Base-by-base conservation (phyloP, 139 green algal genomes). In the Tetratostichococcus sp. region DNA sequence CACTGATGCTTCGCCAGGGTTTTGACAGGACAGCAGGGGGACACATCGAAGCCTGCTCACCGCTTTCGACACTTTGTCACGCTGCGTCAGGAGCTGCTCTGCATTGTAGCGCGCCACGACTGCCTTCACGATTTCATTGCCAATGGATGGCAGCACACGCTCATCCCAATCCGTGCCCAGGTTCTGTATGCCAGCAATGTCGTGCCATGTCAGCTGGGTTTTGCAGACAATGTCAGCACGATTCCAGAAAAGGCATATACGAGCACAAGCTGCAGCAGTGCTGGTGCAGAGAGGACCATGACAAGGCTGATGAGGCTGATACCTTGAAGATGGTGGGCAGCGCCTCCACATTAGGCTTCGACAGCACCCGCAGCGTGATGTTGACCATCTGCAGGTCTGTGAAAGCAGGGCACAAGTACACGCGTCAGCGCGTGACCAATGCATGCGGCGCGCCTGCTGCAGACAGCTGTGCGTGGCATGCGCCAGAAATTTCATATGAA, bases 311-410 rank as follows among this genome's bases (percentile, higher is more conserved):
- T n/a, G n/a, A n/a, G n/a, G n/a, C n/a, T n/a, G 67, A 17, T 33
- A 93, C 88, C 87, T 91, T 89, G 83, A 93, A 98, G 66, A 98
- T 98, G 25, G 73, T 77, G 0, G 96, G 69, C 30, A 99, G 85
- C 59, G 82, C 75, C 5, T 89, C 71, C 65, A 92, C 83, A 26
- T 94, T 83, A 1, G 96, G 96, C 85, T 96, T 98, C 67, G 91
- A 97, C 35, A 99, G 84, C 34, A 99, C 89, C 11, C 95, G 85
- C 58, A 99, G 83, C 22, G 89, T 96, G 89, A 99, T 95, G 88
- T 99, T 99, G 8, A 99, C 95, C 94, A 98, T 99, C 86, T 99
- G 95, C 59, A 99, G 86, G 81, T 99, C 95, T 96, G 89, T 50
- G 8, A 50, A 50, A 50, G n/a, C n/a, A n/a, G n/a, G n/a, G n/a